Conservation (phyloP, 2,329 filamentous ascomycete species). For the Fonsecaea nubica region DNA sequence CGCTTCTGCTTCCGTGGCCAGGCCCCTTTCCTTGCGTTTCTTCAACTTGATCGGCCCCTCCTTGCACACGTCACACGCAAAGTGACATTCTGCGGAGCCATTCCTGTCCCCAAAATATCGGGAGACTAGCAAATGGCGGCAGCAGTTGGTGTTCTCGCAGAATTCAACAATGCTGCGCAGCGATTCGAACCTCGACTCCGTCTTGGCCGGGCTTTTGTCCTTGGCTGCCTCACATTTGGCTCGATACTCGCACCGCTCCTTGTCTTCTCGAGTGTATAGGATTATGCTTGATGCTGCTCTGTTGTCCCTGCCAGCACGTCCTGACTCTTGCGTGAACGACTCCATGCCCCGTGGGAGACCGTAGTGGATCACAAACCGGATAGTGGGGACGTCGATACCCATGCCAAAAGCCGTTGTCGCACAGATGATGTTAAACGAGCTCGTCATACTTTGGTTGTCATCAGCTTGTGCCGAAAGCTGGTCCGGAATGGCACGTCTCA, state of each 20-base stretch:
- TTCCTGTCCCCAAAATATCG: constrained; percentile 70
- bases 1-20: constrained; percentile 43
- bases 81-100: constrained; percentile 62
- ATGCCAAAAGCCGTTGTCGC: constrained; percentile 97
- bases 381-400: constrained; percentile 95
- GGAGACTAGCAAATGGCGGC: constrained; percentile 77
- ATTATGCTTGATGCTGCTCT: constrained; percentile 86
- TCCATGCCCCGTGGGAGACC: constrained; percentile 92
- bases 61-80: constrained; percentile 80
- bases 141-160: constrained; percentile 76
- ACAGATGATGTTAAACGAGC: constrained; percentile 86
- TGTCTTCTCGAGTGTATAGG: constrained; percentile 88
- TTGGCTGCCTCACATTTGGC: constrained; percentile 24
- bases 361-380: constrained; percentile 95
- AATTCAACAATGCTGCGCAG: constrained; percentile 75
- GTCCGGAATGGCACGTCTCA: constrained; percentile 36
- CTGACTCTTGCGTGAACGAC: constrained; percentile 94
- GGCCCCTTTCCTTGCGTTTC: constrained; percentile 57
- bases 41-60: constrained; percentile 64
- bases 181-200: constrained; percentile 65
- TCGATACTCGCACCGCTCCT: constrained; percentile 62
- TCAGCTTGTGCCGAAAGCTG: constrained; percentile 24
- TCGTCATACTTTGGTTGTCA: constrained; percentile 35
- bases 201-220: constrained; percentile 47
- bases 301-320: constrained; percentile 86